Percentiles rank a stretch among this genome's conserved stretches.
These are phyloP conservation scores for Amyloporia xantha DNA, from an alignment of 768 basidiomycete genomes.

Conservation along the genomic window DNA sequence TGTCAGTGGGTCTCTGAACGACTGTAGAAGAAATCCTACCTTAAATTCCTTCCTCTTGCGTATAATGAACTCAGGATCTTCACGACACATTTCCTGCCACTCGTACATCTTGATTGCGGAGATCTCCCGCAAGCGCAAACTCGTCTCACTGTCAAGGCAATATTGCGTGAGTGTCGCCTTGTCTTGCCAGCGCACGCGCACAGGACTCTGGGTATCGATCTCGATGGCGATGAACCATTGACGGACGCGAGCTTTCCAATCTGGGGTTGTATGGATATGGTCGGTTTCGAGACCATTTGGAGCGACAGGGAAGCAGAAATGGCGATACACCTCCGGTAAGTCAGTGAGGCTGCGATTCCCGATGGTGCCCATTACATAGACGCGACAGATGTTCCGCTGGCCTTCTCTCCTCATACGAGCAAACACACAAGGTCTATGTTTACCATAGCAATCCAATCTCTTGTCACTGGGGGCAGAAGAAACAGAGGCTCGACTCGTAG, in stretches of 20 bases:
- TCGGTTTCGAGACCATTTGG: neutral
- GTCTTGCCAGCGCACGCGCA: neutral
- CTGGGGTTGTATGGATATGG: neutral
- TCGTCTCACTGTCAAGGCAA: too few species aligned
- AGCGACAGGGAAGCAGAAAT: neutral
- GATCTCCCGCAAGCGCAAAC: too few species aligned
- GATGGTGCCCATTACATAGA: neutral
- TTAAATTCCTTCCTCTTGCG: neutral
- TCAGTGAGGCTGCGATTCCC: neutral
- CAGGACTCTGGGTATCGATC: neutral
- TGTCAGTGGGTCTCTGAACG: too few species aligned
- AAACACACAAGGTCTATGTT: neutral
- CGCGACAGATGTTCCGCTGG: neutral
- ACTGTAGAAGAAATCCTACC: too few species aligned
- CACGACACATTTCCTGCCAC: neutral
- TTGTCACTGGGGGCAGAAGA: too few species aligned
- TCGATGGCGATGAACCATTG: too few species aligned
- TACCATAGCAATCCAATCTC: neutral
- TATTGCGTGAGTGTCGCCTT: too few species aligned
- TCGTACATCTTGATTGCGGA: neutral
- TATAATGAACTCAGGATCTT: neutral
- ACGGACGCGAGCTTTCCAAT: neutral
- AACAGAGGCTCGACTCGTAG: too few species aligned
- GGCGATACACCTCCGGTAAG: neutral
- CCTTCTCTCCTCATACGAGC: neutral